These are phyloP conservation scores for Colletotrichum chlorophyti DNA, from an alignment of 2,329 filamentous ascomycete species.

Conservation along the genomic window DNA sequence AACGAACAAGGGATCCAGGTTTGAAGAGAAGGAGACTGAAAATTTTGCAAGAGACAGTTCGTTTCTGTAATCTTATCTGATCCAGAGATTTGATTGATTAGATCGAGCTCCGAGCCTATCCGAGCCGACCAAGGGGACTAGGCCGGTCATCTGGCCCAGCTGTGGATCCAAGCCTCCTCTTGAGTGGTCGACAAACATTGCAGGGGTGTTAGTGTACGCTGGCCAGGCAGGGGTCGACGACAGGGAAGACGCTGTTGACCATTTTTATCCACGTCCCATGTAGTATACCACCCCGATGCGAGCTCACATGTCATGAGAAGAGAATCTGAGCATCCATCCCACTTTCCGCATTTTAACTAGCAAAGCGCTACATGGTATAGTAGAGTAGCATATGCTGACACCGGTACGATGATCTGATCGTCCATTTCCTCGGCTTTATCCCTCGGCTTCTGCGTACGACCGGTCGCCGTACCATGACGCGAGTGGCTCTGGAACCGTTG, in stretches of 20 bases:
- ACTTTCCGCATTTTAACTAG: neutral
- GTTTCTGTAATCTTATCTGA: constrained; percentile 29
- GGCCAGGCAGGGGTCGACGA: neutral
- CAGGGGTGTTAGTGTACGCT: no score
- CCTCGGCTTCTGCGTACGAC: neutral
- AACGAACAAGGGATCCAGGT: neutral
- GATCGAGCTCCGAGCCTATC: constrained; percentile 22
- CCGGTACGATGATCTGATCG: neutral
- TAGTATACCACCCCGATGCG: no score
- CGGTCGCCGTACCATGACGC: constrained; percentile 1
- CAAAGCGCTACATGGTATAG: neutral
- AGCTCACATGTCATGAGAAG: constrained; percentile 5
- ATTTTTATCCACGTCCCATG: constrained; percentile 11
- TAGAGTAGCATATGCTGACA: constrained; percentile 1
- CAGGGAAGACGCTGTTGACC: constrained; percentile 15
- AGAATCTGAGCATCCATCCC: constrained; percentile 1
- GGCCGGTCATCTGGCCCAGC: neutral
- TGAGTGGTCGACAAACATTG: no score
- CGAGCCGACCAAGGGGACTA: neutral
- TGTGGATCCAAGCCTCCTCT: neutral
- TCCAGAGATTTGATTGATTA: constrained; percentile 30
- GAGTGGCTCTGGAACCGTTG: constrained; percentile 6
- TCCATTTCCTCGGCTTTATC: neutral
- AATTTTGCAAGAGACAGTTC: constrained; percentile 14
- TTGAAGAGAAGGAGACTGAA: neutral